Conservation (phyloP, 495 filamentous ascomycete genomes). For the Terfezia claveryi region DNA sequence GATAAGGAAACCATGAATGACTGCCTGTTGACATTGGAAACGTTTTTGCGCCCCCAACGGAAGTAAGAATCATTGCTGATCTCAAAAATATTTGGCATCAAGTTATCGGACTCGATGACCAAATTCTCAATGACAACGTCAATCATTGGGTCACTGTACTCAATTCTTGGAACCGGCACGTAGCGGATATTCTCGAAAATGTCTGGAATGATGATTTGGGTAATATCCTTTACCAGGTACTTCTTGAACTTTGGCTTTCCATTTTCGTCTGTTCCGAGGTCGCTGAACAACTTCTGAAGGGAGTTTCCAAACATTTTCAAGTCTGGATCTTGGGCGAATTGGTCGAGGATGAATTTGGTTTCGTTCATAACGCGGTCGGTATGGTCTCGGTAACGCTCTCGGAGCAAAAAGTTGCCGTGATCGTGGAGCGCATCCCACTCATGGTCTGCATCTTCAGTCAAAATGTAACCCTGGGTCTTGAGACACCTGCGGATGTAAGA, state of each 20-base stretch:
- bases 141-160: conserved; percentile 65
- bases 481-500: conserved; percentile 61
- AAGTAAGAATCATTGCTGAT: conserved; percentile 86
- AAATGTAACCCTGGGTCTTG: conserved; percentile 72
- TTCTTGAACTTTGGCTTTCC: conserved; percentile 82
- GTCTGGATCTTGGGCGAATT: conserved; percentile 71
- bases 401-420: conserved; percentile 67
- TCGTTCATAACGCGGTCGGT: conserved; percentile 77
- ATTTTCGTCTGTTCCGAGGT: conserved; percentile 63
- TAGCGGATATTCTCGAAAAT: conserved; percentile 77
- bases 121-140: conserved; percentile 88
- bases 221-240: conserved; percentile 71
- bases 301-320: conserved; percentile 60
- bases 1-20: conserved; percentile 65
- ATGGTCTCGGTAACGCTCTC: conserved; percentile 68
- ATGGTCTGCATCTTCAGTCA: conserved; percentile 57
- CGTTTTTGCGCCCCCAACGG: conserved; percentile 76
- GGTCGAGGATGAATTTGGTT: conserved; percentile 64
- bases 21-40: conserved; percentile 59
- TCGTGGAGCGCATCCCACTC: conserved; percentile 77
- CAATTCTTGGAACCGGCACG: conserved; percentile 81
- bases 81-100: conserved; percentile 87
- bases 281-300: conserved; percentile 63
- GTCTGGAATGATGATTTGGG: conserved; percentile 63
- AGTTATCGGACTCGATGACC: conserved; percentile 85